Base-by-base conservation (phyloP, 2,329 filamentous ascomycete species). In the Fusarium veterinarium region DNA sequence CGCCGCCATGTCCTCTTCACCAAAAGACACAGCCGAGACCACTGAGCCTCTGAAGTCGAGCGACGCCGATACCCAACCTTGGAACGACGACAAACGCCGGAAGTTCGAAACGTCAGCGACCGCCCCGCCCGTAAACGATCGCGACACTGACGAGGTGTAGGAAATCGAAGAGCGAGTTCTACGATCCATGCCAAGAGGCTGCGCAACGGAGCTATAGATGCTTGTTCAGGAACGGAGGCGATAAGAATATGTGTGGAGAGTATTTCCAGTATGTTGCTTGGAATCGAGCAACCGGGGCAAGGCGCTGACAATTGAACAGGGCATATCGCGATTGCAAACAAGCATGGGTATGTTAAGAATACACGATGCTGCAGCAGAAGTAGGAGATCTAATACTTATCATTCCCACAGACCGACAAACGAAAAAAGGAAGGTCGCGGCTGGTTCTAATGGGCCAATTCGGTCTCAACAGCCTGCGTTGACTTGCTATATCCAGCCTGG, bases 261-360 rank as follows among this genome's bases (percentile, higher is more conserved):
- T 98, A 97, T 80, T 98, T 99, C 80, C 94, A 98, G 95, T 98
- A 81, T 83, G 93, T 45, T 20, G 0, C 10, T 37, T 25, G 12
- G 13, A 16, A 10, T 7, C 8, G 13, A 20, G 55, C 38, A 30
- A 20, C 3, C 6, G 28, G 13, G 45, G 11, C n/a, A 33, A 14
- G 20, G 16, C 44, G 68, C 74, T 80, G 62, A 80, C 55, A 11
- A n/a, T 20, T 23, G 30, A 12, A 62, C 73, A 97, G 95, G 83
- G 95, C 95, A 56, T 98, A 98, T 82, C 90, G 95, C 66, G 94
- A 97, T 71, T 98, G 95, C 84, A 98, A 98, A 82, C 95, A 97
- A 84, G 89, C 91, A 85, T 98, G 95, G 95, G 95, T 97, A 87
- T 30, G 76, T 68, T 45, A 2, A 17, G 28, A 17, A 8, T 6